These are phyloP conservation scores for Hygrophoropsis aurantiaca DNA, from an alignment of 768 basidiomycete species.

Conservation along the genomic window DNA sequence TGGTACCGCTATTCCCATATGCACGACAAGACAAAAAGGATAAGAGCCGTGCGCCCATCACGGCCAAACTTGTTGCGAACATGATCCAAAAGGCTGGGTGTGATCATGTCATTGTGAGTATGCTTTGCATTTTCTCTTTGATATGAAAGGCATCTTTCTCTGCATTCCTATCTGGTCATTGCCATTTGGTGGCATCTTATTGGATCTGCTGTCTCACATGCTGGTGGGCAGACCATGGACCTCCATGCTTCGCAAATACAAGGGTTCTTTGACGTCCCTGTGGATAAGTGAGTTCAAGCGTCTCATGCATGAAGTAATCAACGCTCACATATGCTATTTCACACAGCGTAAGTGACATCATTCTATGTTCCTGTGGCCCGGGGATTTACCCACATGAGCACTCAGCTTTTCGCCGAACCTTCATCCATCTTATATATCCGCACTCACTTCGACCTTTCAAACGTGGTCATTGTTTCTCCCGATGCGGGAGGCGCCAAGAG, in stretches of 20 bases:
- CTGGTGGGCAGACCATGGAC: conserved; percentile 82
- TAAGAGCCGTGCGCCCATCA: conserved; percentile 97
- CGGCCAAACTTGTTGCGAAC: conserved; percentile 97
- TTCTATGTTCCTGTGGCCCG: conserved; percentile 5
- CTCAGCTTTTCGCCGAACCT: conserved; percentile 91
- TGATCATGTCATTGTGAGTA: conserved; percentile 93
- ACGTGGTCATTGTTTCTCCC: conserved; percentile 94
- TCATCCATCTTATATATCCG: conserved; percentile 94
- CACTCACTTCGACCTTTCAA: conserved; percentile 78
- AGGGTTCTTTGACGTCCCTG: conserved; percentile 99
- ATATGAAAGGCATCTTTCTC: background rate
- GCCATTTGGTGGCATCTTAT: background rate
- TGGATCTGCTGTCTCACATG: conserved; percentile 1
- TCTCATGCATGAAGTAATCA: background rate
- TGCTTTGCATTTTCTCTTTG: too few relatives aligned
- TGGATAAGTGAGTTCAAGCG: conserved; percentile 84
- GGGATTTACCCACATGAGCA: conserved; percentile 19
- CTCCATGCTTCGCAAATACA: conserved; percentile 98
- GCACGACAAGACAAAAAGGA: conserved; percentile 99
- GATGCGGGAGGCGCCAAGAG: conserved; percentile 99
- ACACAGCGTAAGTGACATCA: conserved; percentile 48
- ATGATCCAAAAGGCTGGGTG: conserved; percentile 92
- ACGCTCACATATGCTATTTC: conserved; percentile 14
- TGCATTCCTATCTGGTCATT: background rate
- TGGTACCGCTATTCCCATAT: conserved; percentile 96